phyloP scores from a whole-genome alignment of 192 early-diverging fungal genomes.

The Coemansia sp. region DNA sequence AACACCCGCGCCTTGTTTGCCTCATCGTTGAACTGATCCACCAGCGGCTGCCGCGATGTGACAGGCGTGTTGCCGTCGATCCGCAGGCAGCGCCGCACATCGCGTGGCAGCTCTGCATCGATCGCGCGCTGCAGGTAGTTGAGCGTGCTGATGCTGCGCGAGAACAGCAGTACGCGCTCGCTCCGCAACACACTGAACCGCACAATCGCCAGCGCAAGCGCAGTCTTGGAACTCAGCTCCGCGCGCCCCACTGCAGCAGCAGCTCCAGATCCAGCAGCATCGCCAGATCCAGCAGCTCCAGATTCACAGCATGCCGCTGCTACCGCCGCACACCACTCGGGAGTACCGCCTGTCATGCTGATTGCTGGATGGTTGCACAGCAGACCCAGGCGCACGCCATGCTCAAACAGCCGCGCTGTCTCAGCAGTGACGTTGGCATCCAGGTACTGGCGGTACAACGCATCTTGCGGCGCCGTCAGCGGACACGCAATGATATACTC shows the following conservation, averaged over 20 bases:
- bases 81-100: conserved; percentile 20
- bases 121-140: conserved; percentile 34
- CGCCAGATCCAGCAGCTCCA: neutral
- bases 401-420: conserved; percentile 18
- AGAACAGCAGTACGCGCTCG: conserved; percentile 76
- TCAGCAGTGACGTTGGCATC: neutral
- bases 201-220: conserved; percentile 61
- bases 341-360: conserved; percentile 21
- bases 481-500: conserved; percentile 71
- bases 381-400: conserved; percentile 26
- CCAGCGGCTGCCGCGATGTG: conserved; percentile 55
- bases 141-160: conserved; percentile 67
- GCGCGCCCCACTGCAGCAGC: neutral
- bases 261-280: neutral
- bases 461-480: conserved; percentile 58
- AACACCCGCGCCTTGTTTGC: conserved; percentile 46
- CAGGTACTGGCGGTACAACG: conserved; percentile 57
- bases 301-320: neutral
- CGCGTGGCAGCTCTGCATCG: conserved; percentile 1
- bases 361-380: conserved; percentile 71
- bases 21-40: conserved; percentile 63
- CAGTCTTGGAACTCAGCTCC: conserved; percentile 52
- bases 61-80: conserved; percentile 59
- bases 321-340: neutral
- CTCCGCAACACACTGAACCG: conserved; percentile 36